Evolutionary conservation across 495 filamentous ascomycete species (phyloP).

Genomic region (Annulohypoxylon moriforme): DNA sequence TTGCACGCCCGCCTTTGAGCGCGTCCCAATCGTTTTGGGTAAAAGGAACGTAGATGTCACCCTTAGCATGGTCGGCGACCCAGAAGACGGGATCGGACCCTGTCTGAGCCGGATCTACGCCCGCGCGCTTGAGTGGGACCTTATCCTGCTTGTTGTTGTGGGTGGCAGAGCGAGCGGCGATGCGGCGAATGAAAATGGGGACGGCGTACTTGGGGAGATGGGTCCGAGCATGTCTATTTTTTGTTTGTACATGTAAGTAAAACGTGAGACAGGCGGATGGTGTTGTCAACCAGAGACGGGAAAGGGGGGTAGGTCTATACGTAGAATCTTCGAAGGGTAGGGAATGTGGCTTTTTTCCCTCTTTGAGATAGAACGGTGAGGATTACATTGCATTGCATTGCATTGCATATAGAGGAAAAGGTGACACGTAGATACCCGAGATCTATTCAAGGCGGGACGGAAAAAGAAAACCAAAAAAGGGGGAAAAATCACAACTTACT

Average conservation of each 20-base stretch:
- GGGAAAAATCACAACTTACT: slow-evolving; percentile 44
- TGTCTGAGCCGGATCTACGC: slow-evolving; percentile 72
- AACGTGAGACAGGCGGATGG: background rate
- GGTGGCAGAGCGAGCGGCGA: slow-evolving; percentile 68
- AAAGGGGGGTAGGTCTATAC: slow-evolving; percentile 5
- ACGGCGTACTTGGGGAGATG: slow-evolving; percentile 80
- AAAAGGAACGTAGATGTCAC: slow-evolving; percentile 66
- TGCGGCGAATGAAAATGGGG: slow-evolving; percentile 76
- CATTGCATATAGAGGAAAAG: background rate
- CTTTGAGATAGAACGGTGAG: slow-evolving; percentile 2
- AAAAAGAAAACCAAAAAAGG: background rate
- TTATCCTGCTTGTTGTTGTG: slow-evolving; percentile 92
- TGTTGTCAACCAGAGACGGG: background rate
- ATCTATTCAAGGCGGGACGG: no score
- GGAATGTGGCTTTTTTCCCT: slow-evolving; percentile 4
- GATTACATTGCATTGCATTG: background rate
- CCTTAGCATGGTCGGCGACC: slow-evolving; percentile 62
- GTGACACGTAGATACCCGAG: slow-evolving; percentile 14
- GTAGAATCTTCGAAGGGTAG: background rate
- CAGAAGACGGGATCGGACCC: slow-evolving; percentile 65
- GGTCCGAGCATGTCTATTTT: slow-evolving; percentile 59
- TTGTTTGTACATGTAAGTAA: background rate
- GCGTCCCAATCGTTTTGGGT: slow-evolving; percentile 67
- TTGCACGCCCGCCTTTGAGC: slow-evolving; percentile 62
- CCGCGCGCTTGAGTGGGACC: slow-evolving; percentile 75